These are phyloP conservation scores for Paratinospora sagittata DNA, from an alignment of 164 flowering plant species.

Conservation along the genomic window DNA sequence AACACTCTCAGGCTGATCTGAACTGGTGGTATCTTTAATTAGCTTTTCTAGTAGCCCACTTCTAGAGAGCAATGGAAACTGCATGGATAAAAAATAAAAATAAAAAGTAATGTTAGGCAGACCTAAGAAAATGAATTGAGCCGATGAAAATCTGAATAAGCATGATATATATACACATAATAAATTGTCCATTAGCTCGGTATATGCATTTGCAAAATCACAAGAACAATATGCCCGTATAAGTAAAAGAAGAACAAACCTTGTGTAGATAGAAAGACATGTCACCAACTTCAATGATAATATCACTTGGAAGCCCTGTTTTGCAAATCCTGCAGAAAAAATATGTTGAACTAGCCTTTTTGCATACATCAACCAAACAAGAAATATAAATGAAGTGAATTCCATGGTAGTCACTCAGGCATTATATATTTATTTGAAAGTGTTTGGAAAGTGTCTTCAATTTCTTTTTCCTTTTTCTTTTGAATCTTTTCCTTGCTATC, in stretches of 20 bases:
- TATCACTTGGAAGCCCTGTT: slow-evolving; percentile 67
- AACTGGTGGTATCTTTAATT: slow-evolving; percentile 31
- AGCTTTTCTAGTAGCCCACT: slow-evolving; percentile 50
- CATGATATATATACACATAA: background rate
- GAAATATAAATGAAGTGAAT: background rate
- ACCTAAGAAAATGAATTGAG: background rate
- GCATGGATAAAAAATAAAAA: slow-evolving; percentile 10
- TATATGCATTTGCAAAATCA: background rate
- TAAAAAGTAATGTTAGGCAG: too few species aligned
- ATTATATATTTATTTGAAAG: too few species aligned
- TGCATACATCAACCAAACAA: background rate
- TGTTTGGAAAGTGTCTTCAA: background rate
- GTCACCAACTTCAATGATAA: slow-evolving; percentile 58
- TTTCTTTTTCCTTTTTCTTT: too few species aligned
- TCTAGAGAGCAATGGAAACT: slow-evolving; percentile 75
- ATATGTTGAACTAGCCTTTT: background rate
- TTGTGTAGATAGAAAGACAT: slow-evolving; percentile 77
- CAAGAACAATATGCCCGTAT: background rate
- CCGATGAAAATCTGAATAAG: background rate
- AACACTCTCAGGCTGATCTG: slow-evolving; percentile 30
- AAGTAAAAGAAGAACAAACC: slow-evolving; percentile 28
- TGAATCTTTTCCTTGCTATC: too few species aligned
- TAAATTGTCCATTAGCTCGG: background rate
- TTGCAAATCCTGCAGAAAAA: slow-evolving; percentile 44
- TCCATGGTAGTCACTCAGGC: background rate